Base-by-base conservation (phyloP, 2,329 filamentous ascomycete species). In the Fusarium sp. region DNA sequence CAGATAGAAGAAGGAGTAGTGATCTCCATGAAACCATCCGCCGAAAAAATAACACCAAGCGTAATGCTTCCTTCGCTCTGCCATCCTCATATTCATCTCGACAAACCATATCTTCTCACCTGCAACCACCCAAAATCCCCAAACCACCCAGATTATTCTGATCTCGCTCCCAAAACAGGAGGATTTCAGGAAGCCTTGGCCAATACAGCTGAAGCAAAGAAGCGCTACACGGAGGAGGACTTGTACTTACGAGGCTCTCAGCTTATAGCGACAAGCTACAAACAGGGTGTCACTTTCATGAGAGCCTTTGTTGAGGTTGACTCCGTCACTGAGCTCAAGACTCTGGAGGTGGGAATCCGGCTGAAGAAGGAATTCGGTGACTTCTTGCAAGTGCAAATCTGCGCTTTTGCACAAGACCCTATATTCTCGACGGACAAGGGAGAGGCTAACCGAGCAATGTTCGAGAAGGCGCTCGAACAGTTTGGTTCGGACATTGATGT, bases 131-230 rank as follows among this genome's bases (percentile, higher is more conserved):
- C 66, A 1, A 8, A 28, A 1, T 59, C 66, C 0, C 0, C 28
- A 18, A 26, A 17, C 0, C 41, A 66, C 0, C 66, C 67, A 8
- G 51, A 70, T 2, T 70, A 70, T 11, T 70, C 66, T 5, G 67
- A 70, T 8, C 28, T 70, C 0, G 17, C 17, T 3, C 66, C 67
- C 0, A 45, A 60, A 44, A 26, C 59, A 0, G 67, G 67, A 2
- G 69, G 45, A 5, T 70, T 70, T 12, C 30, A 28, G 4, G 67
- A 70, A 36, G 67, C 67, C 1, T 17, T 70, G 17, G 14, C 22
- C 8, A 70, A 70, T 17, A 70, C 67, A 28, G 44, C 66, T 0
- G 52, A 70, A 45, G 67, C 66, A 50, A 70, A 70, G 41, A 70
- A 70, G 22, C 66, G 67, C 4, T 70, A 70, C 28, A 70, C 59